Evolutionary conservation across 2,329 filamentous ascomycete genomes (phyloP).

Genomic region (Diaporthe humulicola): DNA sequence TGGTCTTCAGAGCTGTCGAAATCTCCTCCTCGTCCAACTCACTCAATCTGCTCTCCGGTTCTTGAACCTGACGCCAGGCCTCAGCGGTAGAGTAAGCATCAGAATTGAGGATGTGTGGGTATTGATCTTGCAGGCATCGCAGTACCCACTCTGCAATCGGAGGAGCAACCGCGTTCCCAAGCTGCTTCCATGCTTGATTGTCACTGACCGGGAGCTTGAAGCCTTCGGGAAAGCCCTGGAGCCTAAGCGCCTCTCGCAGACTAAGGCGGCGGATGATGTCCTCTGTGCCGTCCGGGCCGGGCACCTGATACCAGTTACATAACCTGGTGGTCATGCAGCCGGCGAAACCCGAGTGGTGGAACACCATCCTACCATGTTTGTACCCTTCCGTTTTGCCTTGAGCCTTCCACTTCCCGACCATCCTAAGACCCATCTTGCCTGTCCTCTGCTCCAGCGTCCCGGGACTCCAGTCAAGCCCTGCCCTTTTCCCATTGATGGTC

Average conservation of each 20-base stretch:
- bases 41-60: not conserved
- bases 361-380: not conserved
- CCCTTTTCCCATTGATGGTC: not conserved
- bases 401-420: not conserved
- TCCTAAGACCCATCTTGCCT: not conserved
- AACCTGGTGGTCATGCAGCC: not conserved
- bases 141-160: not conserved
- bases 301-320: not conserved
- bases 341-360: conserved; percentile 9
- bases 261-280: not conserved
- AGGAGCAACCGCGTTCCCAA: not conserved
- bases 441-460: not conserved
- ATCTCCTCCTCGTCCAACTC: not conserved
- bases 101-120: not conserved
- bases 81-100: not conserved
- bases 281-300: not conserved
- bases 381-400: not conserved
- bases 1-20: not conserved
- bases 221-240: not conserved
- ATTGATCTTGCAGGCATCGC: not conserved
- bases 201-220: not conserved
- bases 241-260: not conserved
- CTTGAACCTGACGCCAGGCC: not conserved
- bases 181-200: not conserved
- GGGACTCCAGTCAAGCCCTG: not conserved